phyloP scores from a whole-genome alignment of 2,329 filamentous ascomycete genomes.

The Trichophyton equinum region DNA sequence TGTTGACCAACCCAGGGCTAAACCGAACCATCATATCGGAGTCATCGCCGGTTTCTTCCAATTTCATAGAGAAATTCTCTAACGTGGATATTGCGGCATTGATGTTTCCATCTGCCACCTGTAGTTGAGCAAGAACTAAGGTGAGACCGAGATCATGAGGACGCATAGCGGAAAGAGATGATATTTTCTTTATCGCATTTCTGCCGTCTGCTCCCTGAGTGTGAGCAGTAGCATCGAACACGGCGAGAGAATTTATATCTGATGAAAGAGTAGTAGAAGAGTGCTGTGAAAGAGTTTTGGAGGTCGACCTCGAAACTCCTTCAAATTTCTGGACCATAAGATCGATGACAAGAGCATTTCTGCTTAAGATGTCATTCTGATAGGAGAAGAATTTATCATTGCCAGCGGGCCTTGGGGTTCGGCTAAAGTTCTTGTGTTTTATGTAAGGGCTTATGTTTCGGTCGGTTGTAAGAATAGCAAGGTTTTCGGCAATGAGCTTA shows the following conservation, averaged over 20 bases:
- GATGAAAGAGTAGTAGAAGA: constrained; percentile 39
- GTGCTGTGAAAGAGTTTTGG: constrained; percentile 37
- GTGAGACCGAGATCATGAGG: constrained; percentile 70
- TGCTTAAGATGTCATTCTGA: constrained; percentile 42
- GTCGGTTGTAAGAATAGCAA: constrained; percentile 39
- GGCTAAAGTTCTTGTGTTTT: constrained; percentile 44
- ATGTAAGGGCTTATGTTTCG: constrained; percentile 44
- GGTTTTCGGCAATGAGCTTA: constrained; percentile 48
- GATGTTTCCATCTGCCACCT: constrained; percentile 58
- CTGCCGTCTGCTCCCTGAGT: constrained; percentile 52
- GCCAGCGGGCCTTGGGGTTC: constrained; percentile 35
- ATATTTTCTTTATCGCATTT: constrained; percentile 55
- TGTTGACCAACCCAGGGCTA: constrained; percentile 70
- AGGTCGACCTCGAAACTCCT: constrained; percentile 46
- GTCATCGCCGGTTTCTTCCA: constrained; percentile 49
- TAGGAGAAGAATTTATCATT: constrained; percentile 48
- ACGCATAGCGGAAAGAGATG: constrained; percentile 57
- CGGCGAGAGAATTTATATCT: constrained; percentile 44
- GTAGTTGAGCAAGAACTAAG: constrained; percentile 69
- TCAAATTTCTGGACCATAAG: constrained; percentile 49
- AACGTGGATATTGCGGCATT: constrained; percentile 63
- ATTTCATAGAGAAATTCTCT: constrained; percentile 58
- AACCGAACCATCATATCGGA: constrained; percentile 59
- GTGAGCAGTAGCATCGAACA: constrained; percentile 62
- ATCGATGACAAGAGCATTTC: constrained; percentile 45